Evolutionary conservation across 495 filamentous ascomycete genomes (phyloP).

Genomic region (Cairneyella variabilis): DNA sequence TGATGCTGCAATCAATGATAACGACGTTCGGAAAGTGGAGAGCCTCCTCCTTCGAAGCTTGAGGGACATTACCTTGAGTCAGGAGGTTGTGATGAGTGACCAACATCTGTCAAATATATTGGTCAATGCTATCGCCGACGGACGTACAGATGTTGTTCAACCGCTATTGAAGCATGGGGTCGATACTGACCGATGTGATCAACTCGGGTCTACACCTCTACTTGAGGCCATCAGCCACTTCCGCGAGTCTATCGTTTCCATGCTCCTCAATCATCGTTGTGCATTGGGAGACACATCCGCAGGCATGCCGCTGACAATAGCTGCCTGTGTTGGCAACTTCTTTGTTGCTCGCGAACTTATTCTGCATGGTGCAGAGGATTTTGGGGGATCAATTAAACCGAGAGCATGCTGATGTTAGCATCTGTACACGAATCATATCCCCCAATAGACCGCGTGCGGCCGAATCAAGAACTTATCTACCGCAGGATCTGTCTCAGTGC

Average conservation of each 20-base stretch:
- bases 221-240: neutral
- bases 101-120: neutral
- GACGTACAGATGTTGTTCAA: neutral
- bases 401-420: neutral
- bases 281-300: neutral
- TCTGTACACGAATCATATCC: neutral
- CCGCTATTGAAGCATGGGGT: neutral
- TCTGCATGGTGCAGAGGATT: neutral
- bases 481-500: neutral
- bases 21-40: neutral
- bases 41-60: neutral
- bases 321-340: neutral
- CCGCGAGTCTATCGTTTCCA: neutral
- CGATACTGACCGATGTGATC: neutral
- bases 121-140: neutral
- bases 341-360: neutral
- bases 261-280: neutral
- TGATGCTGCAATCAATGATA: neutral
- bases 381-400: neutral
- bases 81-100: neutral
- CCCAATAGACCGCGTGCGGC: too few species aligned
- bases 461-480: too few species aligned
- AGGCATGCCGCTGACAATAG: conserved; percentile 4
- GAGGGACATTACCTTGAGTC: neutral
- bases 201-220: neutral